Conservation (phyloP, 2,329 filamentous ascomycete genomes). For the Drechslerella dactyloides region DNA sequence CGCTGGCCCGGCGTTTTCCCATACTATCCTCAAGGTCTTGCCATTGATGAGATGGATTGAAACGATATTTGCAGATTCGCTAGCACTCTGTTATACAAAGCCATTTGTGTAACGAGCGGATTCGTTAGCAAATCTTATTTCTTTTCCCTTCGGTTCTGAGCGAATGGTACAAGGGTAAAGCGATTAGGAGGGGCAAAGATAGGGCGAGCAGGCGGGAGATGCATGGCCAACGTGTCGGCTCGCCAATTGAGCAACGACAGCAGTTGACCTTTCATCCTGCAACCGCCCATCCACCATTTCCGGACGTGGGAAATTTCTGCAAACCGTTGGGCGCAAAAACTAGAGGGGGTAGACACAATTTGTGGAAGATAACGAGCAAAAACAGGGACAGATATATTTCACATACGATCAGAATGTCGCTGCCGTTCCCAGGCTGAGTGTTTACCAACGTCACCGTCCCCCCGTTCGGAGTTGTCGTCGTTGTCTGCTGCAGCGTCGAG, state of each 20-base stretch:
- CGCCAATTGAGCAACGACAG: conserved; percentile 35
- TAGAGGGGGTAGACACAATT: not conserved
- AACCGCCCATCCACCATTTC: not conserved
- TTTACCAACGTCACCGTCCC: conserved; percentile 49
- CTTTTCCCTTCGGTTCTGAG: conserved; percentile 10
- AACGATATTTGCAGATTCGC: conserved; percentile 50
- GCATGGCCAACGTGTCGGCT: conserved; percentile 48
- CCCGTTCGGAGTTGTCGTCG: conserved; percentile 50
- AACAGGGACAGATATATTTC: not conserved
- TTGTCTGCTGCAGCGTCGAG: conserved; percentile 49
- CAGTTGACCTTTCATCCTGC: conserved; percentile 17
- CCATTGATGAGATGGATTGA: conserved; percentile 50
- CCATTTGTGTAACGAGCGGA: conserved; percentile 27
- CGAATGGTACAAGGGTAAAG: not conserved
- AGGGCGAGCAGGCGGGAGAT: conserved; percentile 20
- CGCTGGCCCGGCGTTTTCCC: conserved; percentile 49
- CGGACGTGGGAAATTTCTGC: too few relatives aligned
- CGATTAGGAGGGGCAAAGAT: conserved; percentile 15
- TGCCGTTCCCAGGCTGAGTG: conserved; percentile 48
- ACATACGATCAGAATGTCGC: conserved; percentile 50
- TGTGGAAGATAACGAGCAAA: not conserved
- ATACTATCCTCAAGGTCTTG: conserved; percentile 50
- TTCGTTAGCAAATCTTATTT: conserved; percentile 43
- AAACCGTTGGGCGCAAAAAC: not conserved
- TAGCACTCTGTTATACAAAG: conserved; percentile 45